Conservation (phyloP, 495 filamentous ascomycete genomes). For the Daldinia bambusicola region DNA sequence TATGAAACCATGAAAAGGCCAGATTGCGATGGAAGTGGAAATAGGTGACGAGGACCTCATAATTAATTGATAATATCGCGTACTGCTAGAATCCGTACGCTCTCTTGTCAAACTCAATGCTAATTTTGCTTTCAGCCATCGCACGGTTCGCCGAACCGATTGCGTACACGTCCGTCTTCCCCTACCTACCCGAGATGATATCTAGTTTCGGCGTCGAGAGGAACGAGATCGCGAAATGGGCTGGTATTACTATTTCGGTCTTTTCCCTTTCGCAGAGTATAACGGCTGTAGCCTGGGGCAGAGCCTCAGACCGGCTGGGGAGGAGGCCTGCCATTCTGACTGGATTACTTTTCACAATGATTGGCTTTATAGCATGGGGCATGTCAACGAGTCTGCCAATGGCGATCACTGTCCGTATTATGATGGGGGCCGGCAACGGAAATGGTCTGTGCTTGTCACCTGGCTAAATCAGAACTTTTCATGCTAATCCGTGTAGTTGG, state of each 20-base stretch:
- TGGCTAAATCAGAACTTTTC: background rate
- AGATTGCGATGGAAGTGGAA: background rate
- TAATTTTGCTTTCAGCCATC: slow-evolving; percentile 62
- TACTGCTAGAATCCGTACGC: slow-evolving; percentile 19
- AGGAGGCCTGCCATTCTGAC: slow-evolving; percentile 79
- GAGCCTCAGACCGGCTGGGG: slow-evolving; percentile 75
- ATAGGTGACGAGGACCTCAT: background rate
- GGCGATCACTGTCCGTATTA: slow-evolving; percentile 73
- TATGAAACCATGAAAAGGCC: background rate
- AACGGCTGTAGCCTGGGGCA: slow-evolving; percentile 83
- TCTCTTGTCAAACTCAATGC: slow-evolving; percentile 22
- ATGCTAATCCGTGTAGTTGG: slow-evolving; percentile 57
- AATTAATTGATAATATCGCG: background rate
- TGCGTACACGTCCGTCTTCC: slow-evolving; percentile 84
- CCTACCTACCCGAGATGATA: slow-evolving; percentile 93
- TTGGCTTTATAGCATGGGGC: slow-evolving; percentile 76
- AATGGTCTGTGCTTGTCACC: slow-evolving; percentile 59
- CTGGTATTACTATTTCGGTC: slow-evolving; percentile 73
- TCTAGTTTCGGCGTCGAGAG: slow-evolving; percentile 78
- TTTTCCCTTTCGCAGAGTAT: slow-evolving; percentile 77
- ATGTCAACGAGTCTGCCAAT: slow-evolving; percentile 76
- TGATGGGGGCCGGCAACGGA: slow-evolving; percentile 74
- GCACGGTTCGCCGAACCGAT: slow-evolving; percentile 88
- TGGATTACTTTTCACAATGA: slow-evolving; percentile 77
- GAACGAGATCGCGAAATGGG: slow-evolving; percentile 80